Evolutionary conservation across 345 rosid genomes (phyloP).

Genomic region (Hibiscus trionum): DNA sequence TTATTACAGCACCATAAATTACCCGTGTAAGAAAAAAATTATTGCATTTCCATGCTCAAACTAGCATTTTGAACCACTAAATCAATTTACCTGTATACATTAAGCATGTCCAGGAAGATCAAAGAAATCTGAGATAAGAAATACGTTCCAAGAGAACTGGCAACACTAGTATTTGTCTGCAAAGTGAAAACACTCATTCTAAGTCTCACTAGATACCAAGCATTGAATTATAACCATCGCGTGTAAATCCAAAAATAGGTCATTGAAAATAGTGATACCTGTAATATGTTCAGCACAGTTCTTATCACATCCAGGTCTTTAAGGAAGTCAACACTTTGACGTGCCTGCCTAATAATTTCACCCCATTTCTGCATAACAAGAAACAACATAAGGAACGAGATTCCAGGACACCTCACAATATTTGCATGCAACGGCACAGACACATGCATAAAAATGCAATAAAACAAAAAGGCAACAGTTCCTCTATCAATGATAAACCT

Average conservation of each 20-base stretch:
- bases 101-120: constrained; percentile 97
- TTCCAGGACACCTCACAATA: background rate
- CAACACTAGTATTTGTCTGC: constrained; percentile 99
- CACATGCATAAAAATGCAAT: background rate
- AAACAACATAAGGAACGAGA: constrained; percentile 8
- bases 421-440: background rate
- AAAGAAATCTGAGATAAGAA: constrained; percentile 80
- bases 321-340: constrained; percentile 83
- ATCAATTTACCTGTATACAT: constrained; percentile 73
- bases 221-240: background rate
- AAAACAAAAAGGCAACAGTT: background rate
- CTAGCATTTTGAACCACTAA: background rate
- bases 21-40: background rate
- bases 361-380: constrained; percentile 79
- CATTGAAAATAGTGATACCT: constrained; percentile 35
- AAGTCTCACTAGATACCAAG: background rate
- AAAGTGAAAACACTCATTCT: constrained; percentile 6
- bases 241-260: background rate
- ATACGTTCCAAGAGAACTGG: constrained; percentile 83
- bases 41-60: background rate
- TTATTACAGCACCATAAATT: constrained; percentile 3
- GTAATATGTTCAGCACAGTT: constrained; percentile 85
- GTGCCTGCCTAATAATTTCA: constrained; percentile 90
- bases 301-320: constrained; percentile 89
- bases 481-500: constrained; percentile 33